Evolutionary conservation across 352 stramenopile species (phyloP).

Genomic region (Phytophthora fragariae): DNA sequence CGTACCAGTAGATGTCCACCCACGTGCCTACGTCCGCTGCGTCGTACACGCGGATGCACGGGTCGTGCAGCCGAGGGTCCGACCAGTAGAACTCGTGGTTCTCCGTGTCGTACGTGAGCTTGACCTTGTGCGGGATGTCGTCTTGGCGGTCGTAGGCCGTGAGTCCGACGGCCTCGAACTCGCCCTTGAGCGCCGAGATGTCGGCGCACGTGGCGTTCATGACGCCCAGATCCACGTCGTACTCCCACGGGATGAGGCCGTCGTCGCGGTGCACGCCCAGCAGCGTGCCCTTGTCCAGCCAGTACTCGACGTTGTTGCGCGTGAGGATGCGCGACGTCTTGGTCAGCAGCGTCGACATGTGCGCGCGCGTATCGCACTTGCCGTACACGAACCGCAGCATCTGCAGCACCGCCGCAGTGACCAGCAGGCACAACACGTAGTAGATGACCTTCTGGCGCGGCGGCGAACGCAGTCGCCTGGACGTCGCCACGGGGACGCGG

Average conservation of each 20-base stretch:
- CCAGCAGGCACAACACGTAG: slow-evolving; percentile 40
- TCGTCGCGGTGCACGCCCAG: slow-evolving; percentile 74
- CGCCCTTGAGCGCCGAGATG: slow-evolving; percentile 73
- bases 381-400: slow-evolving; percentile 66
- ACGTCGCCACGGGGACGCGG: slow-evolving; percentile 26
- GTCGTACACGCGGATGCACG: slow-evolving; percentile 83
- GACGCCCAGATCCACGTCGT: slow-evolving; percentile 83
- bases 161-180: slow-evolving; percentile 69
- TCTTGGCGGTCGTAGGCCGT: slow-evolving; percentile 74
- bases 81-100: slow-evolving; percentile 87
- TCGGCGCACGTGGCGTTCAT: slow-evolving; percentile 75
- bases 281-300: slow-evolving; percentile 84
- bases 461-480: slow-evolving; percentile 19
- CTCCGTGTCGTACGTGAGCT: slow-evolving; percentile 87
- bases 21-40: slow-evolving; percentile 61
- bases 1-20: slow-evolving; percentile 88
- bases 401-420: slow-evolving; percentile 44
- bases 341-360: slow-evolving; percentile 74
- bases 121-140: slow-evolving; percentile 82
- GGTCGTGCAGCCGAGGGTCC: slow-evolving; percentile 74
- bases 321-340: slow-evolving; percentile 74
- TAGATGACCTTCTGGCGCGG: slow-evolving; percentile 38
- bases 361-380: slow-evolving; percentile 79
- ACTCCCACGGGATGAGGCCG: slow-evolving; percentile 83
- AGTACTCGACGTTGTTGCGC: slow-evolving; percentile 78